Evolutionary conservation across 441 rosid genomes (phyloP).

Genomic region (Populus hybrid): DNA sequence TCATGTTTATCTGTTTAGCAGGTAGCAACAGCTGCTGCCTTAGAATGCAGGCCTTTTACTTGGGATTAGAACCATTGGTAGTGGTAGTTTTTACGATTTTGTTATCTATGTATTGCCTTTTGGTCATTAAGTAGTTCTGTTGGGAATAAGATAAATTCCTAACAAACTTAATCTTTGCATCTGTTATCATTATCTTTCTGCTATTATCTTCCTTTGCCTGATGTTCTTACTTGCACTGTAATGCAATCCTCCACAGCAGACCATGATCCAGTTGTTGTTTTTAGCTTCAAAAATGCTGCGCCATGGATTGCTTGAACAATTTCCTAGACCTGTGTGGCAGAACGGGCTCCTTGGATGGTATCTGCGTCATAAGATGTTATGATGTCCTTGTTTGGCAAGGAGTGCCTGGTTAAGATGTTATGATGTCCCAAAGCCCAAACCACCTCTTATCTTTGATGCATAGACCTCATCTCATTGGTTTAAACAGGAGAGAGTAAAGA

Average conservation of each 20-base stretch:
- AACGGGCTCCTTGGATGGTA: background rate
- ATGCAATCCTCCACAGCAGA: background rate
- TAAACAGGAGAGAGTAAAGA: background rate
- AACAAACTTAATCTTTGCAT: background rate
- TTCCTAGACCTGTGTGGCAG: background rate
- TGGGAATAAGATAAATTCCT: background rate
- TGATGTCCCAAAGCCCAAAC: background rate
- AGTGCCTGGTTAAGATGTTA: background rate
- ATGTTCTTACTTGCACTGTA: no score
- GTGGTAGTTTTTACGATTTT: background rate
- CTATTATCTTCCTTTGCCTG: background rate
- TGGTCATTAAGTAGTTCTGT: background rate
- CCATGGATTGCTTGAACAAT: background rate
- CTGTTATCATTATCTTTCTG: background rate
- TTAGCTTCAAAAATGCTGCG: background rate
- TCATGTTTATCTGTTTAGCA: background rate
- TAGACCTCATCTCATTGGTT: background rate
- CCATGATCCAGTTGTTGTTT: background rate
- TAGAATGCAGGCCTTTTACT: background rate
- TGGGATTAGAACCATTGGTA: background rate
- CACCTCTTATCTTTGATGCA: background rate
- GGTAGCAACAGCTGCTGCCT: background rate
- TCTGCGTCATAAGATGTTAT: background rate
- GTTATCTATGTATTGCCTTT: background rate
- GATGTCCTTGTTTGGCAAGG: background rate